Conservation (phyloP, 75 land plant genomes). For the Adiantum capillusveneris region DNA sequence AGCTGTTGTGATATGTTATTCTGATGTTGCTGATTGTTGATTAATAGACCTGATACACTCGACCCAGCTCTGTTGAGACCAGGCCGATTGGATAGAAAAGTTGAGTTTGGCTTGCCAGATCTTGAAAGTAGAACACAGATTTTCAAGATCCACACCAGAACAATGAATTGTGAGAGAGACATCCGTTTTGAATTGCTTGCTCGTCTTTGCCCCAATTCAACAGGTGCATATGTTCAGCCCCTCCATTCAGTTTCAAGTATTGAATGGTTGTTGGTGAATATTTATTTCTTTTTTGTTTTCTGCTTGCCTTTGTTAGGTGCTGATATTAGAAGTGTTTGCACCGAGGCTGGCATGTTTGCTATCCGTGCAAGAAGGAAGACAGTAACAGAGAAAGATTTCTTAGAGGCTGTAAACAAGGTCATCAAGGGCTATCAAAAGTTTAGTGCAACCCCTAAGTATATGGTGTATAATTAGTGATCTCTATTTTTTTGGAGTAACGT, state of each 20-base stretch:
- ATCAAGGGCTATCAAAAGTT: conserved; percentile 98
- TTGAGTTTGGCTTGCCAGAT: conserved; percentile 97
- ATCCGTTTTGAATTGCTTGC: conserved; percentile 94
- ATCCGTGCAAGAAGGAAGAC: conserved; percentile 97
- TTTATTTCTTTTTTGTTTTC: background rate
- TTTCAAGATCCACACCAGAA: conserved; percentile 96
- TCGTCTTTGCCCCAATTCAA: conserved; percentile 94
- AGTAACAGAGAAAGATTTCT: conserved; percentile 95
- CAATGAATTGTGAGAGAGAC: conserved; percentile 97
- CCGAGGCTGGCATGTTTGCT: conserved; percentile 98
- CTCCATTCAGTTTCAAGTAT: background rate
- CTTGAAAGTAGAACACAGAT: conserved; percentile 92
- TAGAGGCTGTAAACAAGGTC: conserved; percentile 96
- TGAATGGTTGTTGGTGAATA: background rate
- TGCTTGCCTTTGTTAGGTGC: conserved; percentile 69
- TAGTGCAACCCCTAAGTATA: conserved; percentile 97
- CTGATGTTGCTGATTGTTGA: too few relatives aligned
- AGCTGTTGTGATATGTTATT: too few relatives aligned
- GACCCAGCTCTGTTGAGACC: conserved; percentile 97
- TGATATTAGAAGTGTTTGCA: conserved; percentile 95
- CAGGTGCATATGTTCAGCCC: conserved; percentile 39
- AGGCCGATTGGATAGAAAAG: conserved; percentile 90
- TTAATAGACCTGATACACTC: conserved; percentile 81
- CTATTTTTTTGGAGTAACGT: too few relatives aligned
- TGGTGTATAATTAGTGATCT: conserved; percentile 74